Percentiles rank a stretch among this genome's conserved stretches.
Conservation (phyloP, 176 grass and related monocot species). For the Zea mays region DNA sequence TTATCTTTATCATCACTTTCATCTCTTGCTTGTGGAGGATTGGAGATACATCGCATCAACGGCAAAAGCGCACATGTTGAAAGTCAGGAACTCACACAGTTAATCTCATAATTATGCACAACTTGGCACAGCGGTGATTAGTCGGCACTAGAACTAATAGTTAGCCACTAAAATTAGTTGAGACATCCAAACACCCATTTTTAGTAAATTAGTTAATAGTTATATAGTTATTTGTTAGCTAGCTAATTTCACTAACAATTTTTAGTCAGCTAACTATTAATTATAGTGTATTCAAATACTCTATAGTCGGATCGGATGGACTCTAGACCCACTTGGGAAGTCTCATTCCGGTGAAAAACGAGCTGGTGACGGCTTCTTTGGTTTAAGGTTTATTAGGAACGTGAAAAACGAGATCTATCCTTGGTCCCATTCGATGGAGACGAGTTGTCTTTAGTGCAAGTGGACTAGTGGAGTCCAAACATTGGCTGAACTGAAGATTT, state of each 20-base stretch:
- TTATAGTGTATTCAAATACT: too few relatives aligned
- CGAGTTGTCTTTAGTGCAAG: not conserved
- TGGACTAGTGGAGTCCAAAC: not conserved
- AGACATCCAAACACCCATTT: too few relatives aligned
- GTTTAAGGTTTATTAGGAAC: conserved; percentile 1
- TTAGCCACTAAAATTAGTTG: too few relatives aligned
- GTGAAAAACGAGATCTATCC: conserved; percentile 7
- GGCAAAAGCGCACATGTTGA: not conserved
- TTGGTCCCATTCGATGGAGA: not conserved
- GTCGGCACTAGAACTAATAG: not conserved
- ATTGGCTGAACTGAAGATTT: not conserved
- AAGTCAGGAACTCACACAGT: conserved; percentile 3
- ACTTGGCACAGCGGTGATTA: not conserved
- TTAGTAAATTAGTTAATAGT: too few relatives aligned
- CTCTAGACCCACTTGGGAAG: not conserved
- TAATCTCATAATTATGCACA: conserved; percentile 1
- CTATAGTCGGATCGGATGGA: not conserved
- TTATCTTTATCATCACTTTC: not conserved
- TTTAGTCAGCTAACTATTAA: too few relatives aligned
- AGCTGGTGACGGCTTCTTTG: not conserved
- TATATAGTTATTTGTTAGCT: too few relatives aligned
- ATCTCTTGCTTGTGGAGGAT: not conserved
- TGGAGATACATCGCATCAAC: not conserved
- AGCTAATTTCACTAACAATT: too few relatives aligned
- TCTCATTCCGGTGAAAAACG: not conserved